These are phyloP conservation scores for Triadica sebifera DNA, from an alignment of 345 rosid genomes.

Conservation along the genomic window DNA sequence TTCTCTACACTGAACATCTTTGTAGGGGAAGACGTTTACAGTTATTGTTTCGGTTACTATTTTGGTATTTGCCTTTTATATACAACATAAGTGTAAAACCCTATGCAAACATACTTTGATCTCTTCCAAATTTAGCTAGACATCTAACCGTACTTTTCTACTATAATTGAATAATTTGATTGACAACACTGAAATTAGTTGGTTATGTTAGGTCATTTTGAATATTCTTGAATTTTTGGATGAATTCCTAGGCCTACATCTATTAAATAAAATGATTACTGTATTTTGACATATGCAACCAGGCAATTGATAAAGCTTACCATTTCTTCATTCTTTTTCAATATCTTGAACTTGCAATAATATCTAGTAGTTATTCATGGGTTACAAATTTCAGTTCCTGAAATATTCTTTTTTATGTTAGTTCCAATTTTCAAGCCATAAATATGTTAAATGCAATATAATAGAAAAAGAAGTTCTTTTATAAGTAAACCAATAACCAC, in stretches of 20 bases:
- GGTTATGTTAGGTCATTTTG: background rate
- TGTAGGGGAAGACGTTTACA: no score
- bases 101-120: background rate
- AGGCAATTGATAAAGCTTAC: background rate
- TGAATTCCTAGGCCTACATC: background rate
- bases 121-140: background rate
- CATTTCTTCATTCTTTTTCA: background rate
- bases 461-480: no score
- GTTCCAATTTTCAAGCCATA: no score
- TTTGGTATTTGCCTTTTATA: background rate
- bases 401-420: no score
- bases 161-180: background rate
- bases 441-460: no score
- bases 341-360: constrained; percentile 36
- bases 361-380: no score
- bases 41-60: no score
- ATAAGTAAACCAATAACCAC: no score
- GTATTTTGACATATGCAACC: background rate
- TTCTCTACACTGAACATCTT: no score
- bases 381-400: no score
- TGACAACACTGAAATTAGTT: background rate
- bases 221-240: background rate
- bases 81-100: background rate
- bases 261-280: background rate
- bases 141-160: background rate